Evolutionary conservation across 352 stramenopile genomes (phyloP), one percentile per base, ranked within the genome.

Genomic region (Pseudoperonospora humuli): DNA sequence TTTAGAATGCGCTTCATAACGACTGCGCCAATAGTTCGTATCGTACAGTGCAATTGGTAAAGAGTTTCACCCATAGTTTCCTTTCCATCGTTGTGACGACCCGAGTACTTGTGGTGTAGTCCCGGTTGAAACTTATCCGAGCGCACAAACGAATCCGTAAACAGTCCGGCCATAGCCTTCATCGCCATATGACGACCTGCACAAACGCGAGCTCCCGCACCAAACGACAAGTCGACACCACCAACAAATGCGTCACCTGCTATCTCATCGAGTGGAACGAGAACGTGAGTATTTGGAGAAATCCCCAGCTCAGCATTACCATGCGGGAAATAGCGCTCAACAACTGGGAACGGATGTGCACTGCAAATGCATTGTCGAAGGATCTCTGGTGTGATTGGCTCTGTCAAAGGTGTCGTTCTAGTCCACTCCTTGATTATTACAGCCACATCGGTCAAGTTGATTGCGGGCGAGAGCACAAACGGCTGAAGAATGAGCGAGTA

Each of bases 401-500:
- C 28, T 8, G 23, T 46, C 14, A 23, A 15, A 29, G 57, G 29
- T 10, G 57, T 42, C 23, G 25, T 11, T 2, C 46, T 54, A 3
- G n/a, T 32, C 57, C 57, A 67, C 11, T 52, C 38, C 34, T 54
- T 44, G 5, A 67, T 23, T 3, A 36, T 33, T 7, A 67, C 57
- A 18, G 57, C 52, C 15, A 67, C 21, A 25, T 67, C 57, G 0
- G 57, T 67, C 21, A 63, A 19, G 14, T 67, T 67, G 15, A 67
- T 67, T n/a, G 57, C 52, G 3, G 57, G 52, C 0, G 57, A 67
- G 25, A 67, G 45, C 19, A 67, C 6, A 14, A 67, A 67, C 7
- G 57, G 57, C 19, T 67, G 57, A 31, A 67, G 31, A 45, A 67
- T 60, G 38, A 67, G 57, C 27, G 57, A 67, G 11, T 60, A 67